A percentile compares a stretch with the other conserved stretches of the same genome.
These are phyloP conservation scores for Aspergillus cejpii DNA, from an alignment of 2,329 filamentous ascomycete species.

Conservation along the genomic window DNA sequence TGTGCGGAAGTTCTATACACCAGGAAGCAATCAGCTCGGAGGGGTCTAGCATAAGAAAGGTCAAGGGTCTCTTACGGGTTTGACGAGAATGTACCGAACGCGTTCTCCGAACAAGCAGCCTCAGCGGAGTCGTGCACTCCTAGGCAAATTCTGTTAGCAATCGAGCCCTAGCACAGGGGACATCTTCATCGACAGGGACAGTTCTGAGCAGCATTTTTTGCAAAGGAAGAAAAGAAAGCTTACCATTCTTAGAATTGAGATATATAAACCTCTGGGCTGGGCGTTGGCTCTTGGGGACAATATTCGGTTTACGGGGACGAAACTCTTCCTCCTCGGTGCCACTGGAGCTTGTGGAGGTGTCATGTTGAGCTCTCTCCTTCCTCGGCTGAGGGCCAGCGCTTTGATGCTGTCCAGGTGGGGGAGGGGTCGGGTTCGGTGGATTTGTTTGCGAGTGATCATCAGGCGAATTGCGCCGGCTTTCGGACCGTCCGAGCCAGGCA, in stretches of 20 bases:
- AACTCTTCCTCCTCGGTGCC: conserved; percentile 31
- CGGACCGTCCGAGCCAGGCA: conserved; percentile 47
- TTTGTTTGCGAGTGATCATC: conserved; percentile 34
- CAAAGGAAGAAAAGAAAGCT: conserved; percentile 16
- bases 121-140: conserved; percentile 32
- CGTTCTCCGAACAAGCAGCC: conserved; percentile 21
- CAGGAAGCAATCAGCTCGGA: conserved; percentile 8
- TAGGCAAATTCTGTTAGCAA: conserved; percentile 6
- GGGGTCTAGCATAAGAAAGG: conserved; percentile 4
- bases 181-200: neutral
- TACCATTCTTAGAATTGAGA: conserved; percentile 27
- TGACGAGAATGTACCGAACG: conserved; percentile 7
- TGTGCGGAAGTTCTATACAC: conserved; percentile 7
- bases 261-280: conserved; percentile 26
- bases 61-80: conserved; percentile 3
- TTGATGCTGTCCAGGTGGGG: conserved; percentile 32
- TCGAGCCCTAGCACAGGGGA: neutral
- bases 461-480: conserved; percentile 48
- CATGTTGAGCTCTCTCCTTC: conserved; percentile 27
- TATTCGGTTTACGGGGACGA: conserved; percentile 34
- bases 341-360: conserved; percentile 37
- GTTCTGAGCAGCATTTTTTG: neutral
- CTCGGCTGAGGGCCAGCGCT: conserved; percentile 41
- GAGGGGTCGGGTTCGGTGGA: conserved; percentile 30
- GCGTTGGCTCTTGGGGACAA: conserved; percentile 36